Percentiles rank a stretch among this genome's conserved stretches.
phyloP scores from a whole-genome alignment of 2,329 filamentous ascomycete species.

The Hortaea werneckii region DNA sequence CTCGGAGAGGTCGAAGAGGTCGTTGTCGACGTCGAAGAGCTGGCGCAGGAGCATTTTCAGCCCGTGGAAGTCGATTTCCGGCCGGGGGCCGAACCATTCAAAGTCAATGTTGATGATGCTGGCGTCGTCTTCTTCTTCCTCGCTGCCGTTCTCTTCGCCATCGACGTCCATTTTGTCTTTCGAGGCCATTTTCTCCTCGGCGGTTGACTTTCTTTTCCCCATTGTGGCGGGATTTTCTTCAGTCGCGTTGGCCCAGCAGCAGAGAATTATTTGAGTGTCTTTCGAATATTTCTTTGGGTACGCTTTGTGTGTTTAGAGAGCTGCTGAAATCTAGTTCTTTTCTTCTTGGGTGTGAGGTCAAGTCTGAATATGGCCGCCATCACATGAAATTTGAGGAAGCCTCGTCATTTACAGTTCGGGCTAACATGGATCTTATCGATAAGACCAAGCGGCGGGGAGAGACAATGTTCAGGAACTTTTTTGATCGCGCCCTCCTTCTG shows the following conservation, averaged over 20 bases:
- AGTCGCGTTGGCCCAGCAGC: too few species aligned
- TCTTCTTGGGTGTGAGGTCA: too few species aligned
- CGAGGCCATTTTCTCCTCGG: slow-evolving; percentile 36
- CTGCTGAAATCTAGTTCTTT: too few species aligned
- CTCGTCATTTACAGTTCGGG: not conserved
- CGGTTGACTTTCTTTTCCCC: slow-evolving; percentile 42
- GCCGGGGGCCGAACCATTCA: slow-evolving; percentile 95
- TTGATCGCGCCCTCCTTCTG: too few species aligned
- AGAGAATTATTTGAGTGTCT: too few species aligned
- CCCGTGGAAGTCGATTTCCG: slow-evolving; percentile 86
- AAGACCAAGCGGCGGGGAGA: not conserved
- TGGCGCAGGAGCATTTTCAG: slow-evolving; percentile 83
- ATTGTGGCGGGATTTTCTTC: slow-evolving; percentile 24
- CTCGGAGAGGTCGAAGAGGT: slow-evolving; percentile 76
- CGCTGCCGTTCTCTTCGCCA: slow-evolving; percentile 21
- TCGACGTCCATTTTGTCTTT: slow-evolving; percentile 32
- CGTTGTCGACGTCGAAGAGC: slow-evolving; percentile 78
- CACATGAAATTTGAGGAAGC: not conserved
- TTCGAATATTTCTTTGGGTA: too few species aligned
- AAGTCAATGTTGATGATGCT: slow-evolving; percentile 64
- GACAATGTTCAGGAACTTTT: too few species aligned
- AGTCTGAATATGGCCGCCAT: too few species aligned
- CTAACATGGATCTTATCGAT: not conserved
- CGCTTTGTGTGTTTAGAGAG: too few species aligned
- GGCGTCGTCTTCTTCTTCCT: slow-evolving; percentile 13